These are phyloP conservation scores for Komagataella pseudopastoris DNA, from an alignment of 805 yeast genomes.

Conservation along the genomic window DNA sequence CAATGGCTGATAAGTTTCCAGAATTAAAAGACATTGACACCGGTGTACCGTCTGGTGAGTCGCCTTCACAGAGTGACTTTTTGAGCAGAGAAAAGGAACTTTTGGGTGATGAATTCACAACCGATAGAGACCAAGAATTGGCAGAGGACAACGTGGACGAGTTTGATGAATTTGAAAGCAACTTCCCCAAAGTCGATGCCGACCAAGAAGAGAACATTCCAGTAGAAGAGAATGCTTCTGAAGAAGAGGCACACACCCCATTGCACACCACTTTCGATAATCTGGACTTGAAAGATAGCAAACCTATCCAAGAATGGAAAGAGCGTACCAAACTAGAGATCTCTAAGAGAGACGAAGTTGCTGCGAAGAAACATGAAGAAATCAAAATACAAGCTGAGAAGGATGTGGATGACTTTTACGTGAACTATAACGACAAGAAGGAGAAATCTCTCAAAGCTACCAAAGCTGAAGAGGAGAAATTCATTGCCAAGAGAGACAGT, in stretches of 20 bases:
- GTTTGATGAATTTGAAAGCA: constrained; percentile 47
- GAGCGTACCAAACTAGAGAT: constrained; percentile 71
- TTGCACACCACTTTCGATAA: constrained; percentile 19
- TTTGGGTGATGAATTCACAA: constrained; percentile 58
- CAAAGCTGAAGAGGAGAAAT: constrained; percentile 54
- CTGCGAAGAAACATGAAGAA: constrained; percentile 47
- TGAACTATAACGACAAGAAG: constrained; percentile 74
- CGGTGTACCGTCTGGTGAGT: constrained; percentile 15
- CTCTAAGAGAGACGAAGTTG: constrained; percentile 62
- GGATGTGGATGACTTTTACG: constrained; percentile 85
- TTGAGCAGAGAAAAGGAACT: constrained; percentile 55
- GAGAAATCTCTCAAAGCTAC: constrained; percentile 55
- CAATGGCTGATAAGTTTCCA: constrained; percentile 69
- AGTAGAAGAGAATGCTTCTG: constrained; percentile 4
- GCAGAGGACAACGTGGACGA: constrained; percentile 25
- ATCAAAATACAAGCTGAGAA: constrained; percentile 65
- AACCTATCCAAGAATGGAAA: constrained; percentile 65
- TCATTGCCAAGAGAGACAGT: constrained; percentile 60
- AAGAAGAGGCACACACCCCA: constrained; percentile 2
- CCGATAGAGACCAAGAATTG: constrained; percentile 43
- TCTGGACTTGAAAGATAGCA: constrained; percentile 33
- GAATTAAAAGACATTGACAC: constrained; percentile 37
- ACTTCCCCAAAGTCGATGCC: constrained; percentile 45
- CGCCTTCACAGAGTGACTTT: constrained; percentile 38
- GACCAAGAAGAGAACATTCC: constrained; percentile 7